Conservation (phyloP, 1,284 basidiomycete genomes). For the Malassezia sp. region DNA sequence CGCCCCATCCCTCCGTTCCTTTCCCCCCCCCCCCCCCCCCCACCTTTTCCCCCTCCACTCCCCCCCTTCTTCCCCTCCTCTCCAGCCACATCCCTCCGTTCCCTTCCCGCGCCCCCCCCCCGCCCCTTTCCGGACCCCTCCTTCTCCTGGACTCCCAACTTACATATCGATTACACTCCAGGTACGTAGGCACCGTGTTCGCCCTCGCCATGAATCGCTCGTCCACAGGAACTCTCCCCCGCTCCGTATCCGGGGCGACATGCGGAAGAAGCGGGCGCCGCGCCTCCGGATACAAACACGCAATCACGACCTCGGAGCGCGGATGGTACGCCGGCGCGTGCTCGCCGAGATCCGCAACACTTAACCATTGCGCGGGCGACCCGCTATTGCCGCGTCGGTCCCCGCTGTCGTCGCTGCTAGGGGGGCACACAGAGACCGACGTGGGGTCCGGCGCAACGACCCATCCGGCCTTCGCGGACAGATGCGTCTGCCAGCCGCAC, state of each 20-base stretch:
- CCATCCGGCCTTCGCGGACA: slow-evolving; percentile 38
- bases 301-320: slow-evolving; percentile 9
- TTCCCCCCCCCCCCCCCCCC: no score
- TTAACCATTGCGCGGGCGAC: slow-evolving; percentile 1
- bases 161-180: slow-evolving; percentile 65
- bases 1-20: no score
- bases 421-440: neutral
- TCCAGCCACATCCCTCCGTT: no score
- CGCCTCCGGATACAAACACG: slow-evolving; percentile 5
- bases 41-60: no score
- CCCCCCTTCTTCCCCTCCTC: no score
- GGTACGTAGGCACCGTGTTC: slow-evolving; percentile 69
- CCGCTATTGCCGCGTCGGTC: neutral
- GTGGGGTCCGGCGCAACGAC: neutral
- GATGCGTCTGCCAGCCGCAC: slow-evolving; percentile 36
- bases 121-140: no score
- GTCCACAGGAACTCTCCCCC: slow-evolving; percentile 2
- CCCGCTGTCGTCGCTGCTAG: neutral
- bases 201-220: slow-evolving; percentile 61
- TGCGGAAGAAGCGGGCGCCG: slow-evolving; percentile 6
- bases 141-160: slow-evolving; percentile 1
- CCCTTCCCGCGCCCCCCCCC: no score
- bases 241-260: slow-evolving; percentile 5
- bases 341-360: neutral
- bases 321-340: slow-evolving; percentile 5